phyloP scores from a whole-genome alignment of 2,329 filamentous ascomycete species.

The Xylariaceae sp. region DNA sequence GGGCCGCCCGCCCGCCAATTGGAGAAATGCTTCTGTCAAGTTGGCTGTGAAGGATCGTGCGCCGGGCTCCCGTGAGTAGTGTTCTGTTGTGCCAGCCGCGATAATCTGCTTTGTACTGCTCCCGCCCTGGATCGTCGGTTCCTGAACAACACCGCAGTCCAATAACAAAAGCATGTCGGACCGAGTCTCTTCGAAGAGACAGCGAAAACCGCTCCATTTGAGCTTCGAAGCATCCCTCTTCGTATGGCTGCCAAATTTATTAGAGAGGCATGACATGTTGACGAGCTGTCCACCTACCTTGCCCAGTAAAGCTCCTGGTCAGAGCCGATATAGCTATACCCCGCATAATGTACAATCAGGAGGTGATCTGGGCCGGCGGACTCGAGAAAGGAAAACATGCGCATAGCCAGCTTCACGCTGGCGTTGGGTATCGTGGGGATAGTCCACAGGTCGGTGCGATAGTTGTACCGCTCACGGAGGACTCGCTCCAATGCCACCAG shows the following conservation, averaged over 20 bases:
- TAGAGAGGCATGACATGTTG: conserved; percentile 31
- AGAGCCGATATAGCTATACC: conserved; percentile 52
- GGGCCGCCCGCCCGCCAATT: conserved; percentile 46
- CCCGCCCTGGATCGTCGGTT: conserved; percentile 45
- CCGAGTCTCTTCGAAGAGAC: conserved; percentile 56
- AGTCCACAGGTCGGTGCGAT: conserved; percentile 53
- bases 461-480: conserved; percentile 56
- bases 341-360: conserved; percentile 60
- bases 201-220: conserved; percentile 59
- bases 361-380: conserved; percentile 53
- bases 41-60: conserved; percentile 54
- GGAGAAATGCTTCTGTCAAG: conserved; percentile 49
- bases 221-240: conserved; percentile 54
- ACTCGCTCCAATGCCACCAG: conserved; percentile 51
- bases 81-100: conserved; percentile 53
- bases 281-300: conserved; percentile 45
- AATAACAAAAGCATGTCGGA: conserved; percentile 59
- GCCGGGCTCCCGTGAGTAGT: conserved; percentile 39
- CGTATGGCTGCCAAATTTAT: conserved; percentile 44
- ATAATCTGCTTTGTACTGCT: conserved; percentile 58
- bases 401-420: conserved; percentile 55
- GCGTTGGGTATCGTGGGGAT: conserved; percentile 56
- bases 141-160: conserved; percentile 54
- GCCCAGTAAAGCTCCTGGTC: conserved; percentile 62
- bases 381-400: conserved; percentile 56